These are phyloP conservation scores for Microascus cirrosus DNA, from an alignment of 2,329 filamentous ascomycete species.

Conservation along the genomic window DNA sequence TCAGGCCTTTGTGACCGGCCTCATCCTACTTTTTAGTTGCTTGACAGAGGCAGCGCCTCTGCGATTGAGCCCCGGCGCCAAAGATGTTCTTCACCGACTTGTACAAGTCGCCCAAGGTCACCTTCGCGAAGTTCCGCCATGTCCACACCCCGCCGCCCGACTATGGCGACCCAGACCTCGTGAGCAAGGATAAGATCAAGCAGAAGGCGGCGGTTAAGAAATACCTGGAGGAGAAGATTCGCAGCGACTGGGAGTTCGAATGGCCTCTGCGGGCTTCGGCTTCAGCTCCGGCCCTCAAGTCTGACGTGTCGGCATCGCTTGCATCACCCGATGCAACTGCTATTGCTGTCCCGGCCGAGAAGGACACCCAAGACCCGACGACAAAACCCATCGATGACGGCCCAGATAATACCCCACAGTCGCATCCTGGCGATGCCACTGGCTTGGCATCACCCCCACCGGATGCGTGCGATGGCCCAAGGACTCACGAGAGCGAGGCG, in stretches of 20 bases:
- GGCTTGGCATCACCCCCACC: background rate
- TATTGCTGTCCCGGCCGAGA: background rate
- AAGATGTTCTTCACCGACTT: slow-evolving; percentile 5
- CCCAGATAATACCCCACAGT: background rate
- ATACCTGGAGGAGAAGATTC: slow-evolving; percentile 41
- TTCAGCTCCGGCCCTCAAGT: background rate
- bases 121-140: slow-evolving; percentile 3
- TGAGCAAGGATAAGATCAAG: slow-evolving; percentile 49
- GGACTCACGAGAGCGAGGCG: background rate
- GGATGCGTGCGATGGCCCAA: background rate
- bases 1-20: background rate
- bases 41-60: background rate
- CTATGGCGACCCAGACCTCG: slow-evolving; percentile 44
- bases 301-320: background rate
- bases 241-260: slow-evolving; percentile 48
- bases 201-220: slow-evolving; percentile 52
- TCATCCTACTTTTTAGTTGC: background rate
- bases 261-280: slow-evolving; percentile 31
- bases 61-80: background rate
- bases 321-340: background rate
- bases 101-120: slow-evolving; percentile 5
- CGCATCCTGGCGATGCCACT: background rate
- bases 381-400: background rate
- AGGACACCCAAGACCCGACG: background rate
- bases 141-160: slow-evolving; percentile 15